phyloP scores from a whole-genome alignment of 495 filamentous ascomycete species.

The Penicillium malachiteum region DNA sequence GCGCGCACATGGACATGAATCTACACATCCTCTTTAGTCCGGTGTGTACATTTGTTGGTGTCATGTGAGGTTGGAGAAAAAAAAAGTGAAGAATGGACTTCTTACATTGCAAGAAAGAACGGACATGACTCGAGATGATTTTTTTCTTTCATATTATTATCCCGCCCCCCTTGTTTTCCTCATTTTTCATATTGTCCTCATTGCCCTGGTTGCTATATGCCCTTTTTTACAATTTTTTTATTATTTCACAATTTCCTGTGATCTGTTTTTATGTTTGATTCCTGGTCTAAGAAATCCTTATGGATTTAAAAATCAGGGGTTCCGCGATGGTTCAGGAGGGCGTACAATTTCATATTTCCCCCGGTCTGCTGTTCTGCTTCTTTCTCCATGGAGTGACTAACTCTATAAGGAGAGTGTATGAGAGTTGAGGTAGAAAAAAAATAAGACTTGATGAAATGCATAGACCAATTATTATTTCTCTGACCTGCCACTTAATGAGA shows the following conservation, averaged over 20 bases:
- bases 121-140: constrained; percentile 37
- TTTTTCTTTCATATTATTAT: constrained; percentile 29
- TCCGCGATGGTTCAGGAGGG: constrained; percentile 33
- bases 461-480: constrained; percentile 18
- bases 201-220: constrained; percentile 22
- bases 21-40: constrained; percentile 3
- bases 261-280: constrained; percentile 22
- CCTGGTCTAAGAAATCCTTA: constrained; percentile 17
- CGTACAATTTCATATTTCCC: constrained; percentile 27
- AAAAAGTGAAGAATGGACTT: constrained; percentile 27
- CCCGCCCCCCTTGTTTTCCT: constrained; percentile 22
- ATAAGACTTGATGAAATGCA: constrained; percentile 34
- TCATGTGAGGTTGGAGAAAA: constrained; percentile 15
- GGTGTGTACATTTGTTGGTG: constrained; percentile 10
- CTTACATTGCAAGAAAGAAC: constrained; percentile 28
- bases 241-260: constrained; percentile 19
- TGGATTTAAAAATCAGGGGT: constrained; percentile 31
- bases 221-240: constrained; percentile 14
- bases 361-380: constrained; percentile 24
- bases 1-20: background rate
- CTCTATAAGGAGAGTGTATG: constrained; percentile 17
- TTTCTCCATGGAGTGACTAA: constrained; percentile 12
- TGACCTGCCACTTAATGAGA: too few species aligned
- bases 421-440: constrained; percentile 28
- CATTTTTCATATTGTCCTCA: constrained; percentile 20